Evolutionary conservation across 805 yeast genomes (phyloP).

Genomic region (Danielia reshetovae): DNA sequence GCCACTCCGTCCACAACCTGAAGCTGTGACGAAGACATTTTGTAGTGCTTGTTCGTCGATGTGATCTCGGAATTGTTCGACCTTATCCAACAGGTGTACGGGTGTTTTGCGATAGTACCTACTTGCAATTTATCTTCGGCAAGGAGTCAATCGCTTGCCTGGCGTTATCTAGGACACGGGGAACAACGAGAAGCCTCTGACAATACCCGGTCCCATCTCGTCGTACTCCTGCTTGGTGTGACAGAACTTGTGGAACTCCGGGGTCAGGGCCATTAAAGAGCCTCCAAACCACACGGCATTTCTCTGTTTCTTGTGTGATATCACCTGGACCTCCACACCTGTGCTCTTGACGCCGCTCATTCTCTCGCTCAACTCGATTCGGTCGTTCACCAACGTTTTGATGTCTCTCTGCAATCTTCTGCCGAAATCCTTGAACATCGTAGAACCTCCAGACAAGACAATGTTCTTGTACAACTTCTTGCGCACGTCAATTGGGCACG

Average conservation of each 20-base stretch:
- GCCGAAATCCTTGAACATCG: constrained; percentile 98
- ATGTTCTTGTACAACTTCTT: constrained; percentile 93
- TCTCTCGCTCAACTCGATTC: constrained; percentile 79
- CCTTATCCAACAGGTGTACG: too few relatives aligned
- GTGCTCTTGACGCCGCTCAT: constrained; percentile 73
- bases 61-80: too few relatives aligned
- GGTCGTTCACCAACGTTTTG: constrained; percentile 78
- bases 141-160: too few relatives aligned
- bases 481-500: constrained; percentile 96
- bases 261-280: constrained; percentile 90
- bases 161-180: constrained; percentile 70
- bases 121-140: too few relatives aligned
- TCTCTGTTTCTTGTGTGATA: constrained; percentile 94
- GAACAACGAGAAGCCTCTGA: constrained; percentile 92
- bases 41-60: constrained; percentile 1
- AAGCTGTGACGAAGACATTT: constrained; percentile 15
- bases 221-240: constrained; percentile 97
- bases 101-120: too few relatives aligned
- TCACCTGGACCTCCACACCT: constrained; percentile 96
- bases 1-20: constrained; percentile 42
- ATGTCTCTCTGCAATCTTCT: constrained; percentile 95
- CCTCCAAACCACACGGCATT: constrained; percentile 99
- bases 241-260: constrained; percentile 93
- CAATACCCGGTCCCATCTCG: constrained; percentile 96
- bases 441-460: constrained; percentile 95